Evolutionary conservation across 768 basidiomycete genomes (phyloP).

Genomic region (Suillus placidus): DNA sequence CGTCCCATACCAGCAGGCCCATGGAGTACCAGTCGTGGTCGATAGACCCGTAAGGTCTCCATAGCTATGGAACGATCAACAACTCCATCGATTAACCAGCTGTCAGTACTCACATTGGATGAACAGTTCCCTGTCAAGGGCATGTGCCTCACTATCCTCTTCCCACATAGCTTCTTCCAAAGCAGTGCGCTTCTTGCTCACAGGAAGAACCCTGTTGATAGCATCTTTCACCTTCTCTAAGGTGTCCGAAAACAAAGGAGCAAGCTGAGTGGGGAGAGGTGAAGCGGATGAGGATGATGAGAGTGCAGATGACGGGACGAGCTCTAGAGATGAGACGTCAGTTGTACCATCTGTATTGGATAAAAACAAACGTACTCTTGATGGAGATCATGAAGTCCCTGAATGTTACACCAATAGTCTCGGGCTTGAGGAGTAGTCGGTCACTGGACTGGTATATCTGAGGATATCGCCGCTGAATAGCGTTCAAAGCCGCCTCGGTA

Average conservation of each 20-base stretch:
- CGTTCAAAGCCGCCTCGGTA: slow-evolving; percentile 95
- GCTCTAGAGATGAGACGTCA: slow-evolving; percentile 42
- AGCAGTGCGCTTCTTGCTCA: slow-evolving; percentile 78
- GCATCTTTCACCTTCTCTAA: slow-evolving; percentile 73
- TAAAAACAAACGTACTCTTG: slow-evolving; percentile 65
- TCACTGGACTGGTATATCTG: slow-evolving; percentile 96
- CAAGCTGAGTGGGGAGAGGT: slow-evolving; percentile 83
- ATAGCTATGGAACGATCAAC: slow-evolving; percentile 58
- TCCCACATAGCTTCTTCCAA: slow-evolving; percentile 97
- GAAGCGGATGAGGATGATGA: slow-evolving; percentile 86
- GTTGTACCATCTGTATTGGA: not conserved
- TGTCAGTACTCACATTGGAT: slow-evolving; percentile 68
- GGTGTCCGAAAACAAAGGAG: slow-evolving; percentile 68
- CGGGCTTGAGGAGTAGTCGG: slow-evolving; percentile 80
- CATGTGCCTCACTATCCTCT: slow-evolving; percentile 78
- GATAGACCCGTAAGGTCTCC: slow-evolving; percentile 87
- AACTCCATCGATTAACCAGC: not conserved
- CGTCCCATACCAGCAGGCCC: slow-evolving; percentile 91
- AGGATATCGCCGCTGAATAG: slow-evolving; percentile 93
- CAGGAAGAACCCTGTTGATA: slow-evolving; percentile 74
- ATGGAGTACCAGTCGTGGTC: slow-evolving; percentile 84
- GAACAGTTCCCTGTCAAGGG: slow-evolving; percentile 85
- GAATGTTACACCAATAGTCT: slow-evolving; percentile 80
- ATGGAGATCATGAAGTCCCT: slow-evolving; percentile 97
- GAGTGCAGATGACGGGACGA: slow-evolving; percentile 93